Conservation (phyloP, 768 basidiomycete species). For the Russula brevipes region DNA sequence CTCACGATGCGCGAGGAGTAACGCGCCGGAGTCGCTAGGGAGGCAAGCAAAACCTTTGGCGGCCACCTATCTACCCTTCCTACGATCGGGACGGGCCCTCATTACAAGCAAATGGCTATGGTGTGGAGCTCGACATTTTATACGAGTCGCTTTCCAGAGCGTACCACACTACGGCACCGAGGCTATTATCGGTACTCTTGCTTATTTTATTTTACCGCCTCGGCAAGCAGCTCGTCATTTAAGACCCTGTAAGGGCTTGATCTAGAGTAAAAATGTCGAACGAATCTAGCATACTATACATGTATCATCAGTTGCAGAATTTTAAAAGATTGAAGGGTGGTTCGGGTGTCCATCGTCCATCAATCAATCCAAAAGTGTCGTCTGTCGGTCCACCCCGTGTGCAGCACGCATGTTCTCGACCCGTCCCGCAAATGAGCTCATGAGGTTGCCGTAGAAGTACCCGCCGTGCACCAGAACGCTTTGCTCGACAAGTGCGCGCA, state of each 20-base stretch:
- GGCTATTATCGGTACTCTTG: neutral
- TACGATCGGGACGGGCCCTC: neutral
- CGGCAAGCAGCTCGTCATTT: neutral
- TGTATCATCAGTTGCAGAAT: no score
- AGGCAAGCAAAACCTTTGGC: neutral
- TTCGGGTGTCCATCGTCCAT: no score
- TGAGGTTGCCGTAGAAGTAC: no score
- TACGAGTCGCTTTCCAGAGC: neutral
- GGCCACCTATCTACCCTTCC: neutral
- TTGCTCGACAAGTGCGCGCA: constrained; percentile 18
- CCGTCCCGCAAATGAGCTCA: no score
- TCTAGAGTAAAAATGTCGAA: neutral
- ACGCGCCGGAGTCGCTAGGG: neutral
- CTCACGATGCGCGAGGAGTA: neutral
- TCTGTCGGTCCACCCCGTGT: no score
- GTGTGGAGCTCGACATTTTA: neutral
- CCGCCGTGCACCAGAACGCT: no score
- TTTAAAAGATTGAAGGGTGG: no score
- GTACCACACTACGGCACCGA: neutral
- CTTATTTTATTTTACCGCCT: neutral
- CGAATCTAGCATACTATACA: neutral
- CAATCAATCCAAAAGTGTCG: no score
- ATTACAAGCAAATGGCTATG: neutral
- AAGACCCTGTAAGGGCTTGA: neutral
- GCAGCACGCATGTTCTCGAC: no score